Evolutionary conservation across 129 eudicot genomes (phyloP), one percentile per base, ranked within the genome.

Genomic region (Flaveria brownii): DNA sequence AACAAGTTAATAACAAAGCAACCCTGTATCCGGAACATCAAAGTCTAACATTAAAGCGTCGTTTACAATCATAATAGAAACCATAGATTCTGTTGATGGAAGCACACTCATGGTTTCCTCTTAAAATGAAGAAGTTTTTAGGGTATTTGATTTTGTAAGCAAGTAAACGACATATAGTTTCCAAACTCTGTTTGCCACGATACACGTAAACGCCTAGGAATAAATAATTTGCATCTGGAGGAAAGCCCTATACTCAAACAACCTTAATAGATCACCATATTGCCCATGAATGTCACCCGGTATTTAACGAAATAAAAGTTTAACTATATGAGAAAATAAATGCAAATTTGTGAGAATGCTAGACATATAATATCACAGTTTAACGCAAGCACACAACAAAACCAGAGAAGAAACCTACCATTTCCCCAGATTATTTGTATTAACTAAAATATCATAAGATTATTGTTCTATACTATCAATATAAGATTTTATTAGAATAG

Each of bases 211-310:
- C 92, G 16, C 96, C 96, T 25, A 89, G 82, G 82, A 89, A 89
- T 57, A 89, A 79, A 68, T 89, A 89, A 59, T 89, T 87, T 20
- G 22, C 22, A 20, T 20, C 22, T 20, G 22, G 22, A 20, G 22
- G 22, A 20, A 20, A 20, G 22, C 22, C 22, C 22, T 20, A 20
- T 66, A 87, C 72, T 89, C 96, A 61, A 89, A 89, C 67, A 89
- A 81, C 81, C 96, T 83, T 77, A 87, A 81, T 5, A 89, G 84
- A 78, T 89, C 96, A 67, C 90, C 85, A 68, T 89, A 89, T 72
- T 89, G 96, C n/a, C 96, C 96, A 81, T 89, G 96, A 80, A 89
- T 89, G 77, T 89, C 96, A 83, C 96, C 96, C 87, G 82, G 39
- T 47, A 28, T 62, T 6, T 11, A 80, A 47, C 50, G 63, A 78